Evolutionary conservation across 345 rosid species (phyloP), one percentile per base, ranked within the genome.

Genomic region (Populus ilicifolia): DNA sequence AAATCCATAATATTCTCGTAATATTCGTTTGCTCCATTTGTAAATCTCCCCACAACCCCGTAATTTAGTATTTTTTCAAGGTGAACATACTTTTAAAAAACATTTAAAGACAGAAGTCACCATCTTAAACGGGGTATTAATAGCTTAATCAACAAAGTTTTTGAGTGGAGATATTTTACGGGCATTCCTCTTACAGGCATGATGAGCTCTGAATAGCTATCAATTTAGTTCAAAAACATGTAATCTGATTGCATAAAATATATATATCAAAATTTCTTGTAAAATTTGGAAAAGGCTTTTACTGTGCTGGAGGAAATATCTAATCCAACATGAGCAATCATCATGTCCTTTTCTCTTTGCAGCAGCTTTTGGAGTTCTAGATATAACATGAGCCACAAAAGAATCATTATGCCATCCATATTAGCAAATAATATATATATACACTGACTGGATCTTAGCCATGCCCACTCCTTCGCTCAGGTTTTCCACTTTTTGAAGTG

Each of bases 331-430:
- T 18, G 72, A 75, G 77, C 86, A 89, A 86, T 92, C 85, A 91
- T 89, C 67, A 80, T 86, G 89, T 85, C 74, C 80, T 50, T 35
- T 56, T 59, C 38, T 62, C 72, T 73, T 75, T 82, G 85, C 38
- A 69, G 87, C 92, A 84, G 91, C 89, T 84, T 90, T 93, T 84
- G 77, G 84, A 76, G 86, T 88, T 85, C 75, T 83, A 76, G 87
- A 87, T 80, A 77, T 78, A 77, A 85, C 85, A 84, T 80, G 90
- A 82, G 83, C 81, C 88, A 89, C 81, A 29, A 44, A 77, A 21
- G 77, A 79, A 87, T 71, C 69, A 86, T 89, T 78, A 87, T 91
- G 79, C 87, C 84, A 78, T 84, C 87, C 90, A 82, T 41, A 41
- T 78, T 78, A 66, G 50, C 80, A 61, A 70, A 81, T 85, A 83